These are phyloP conservation scores for Phaeophleospora eucalypticola DNA, from an alignment of 2,329 filamentous ascomycete species.

Conservation along the genomic window DNA sequence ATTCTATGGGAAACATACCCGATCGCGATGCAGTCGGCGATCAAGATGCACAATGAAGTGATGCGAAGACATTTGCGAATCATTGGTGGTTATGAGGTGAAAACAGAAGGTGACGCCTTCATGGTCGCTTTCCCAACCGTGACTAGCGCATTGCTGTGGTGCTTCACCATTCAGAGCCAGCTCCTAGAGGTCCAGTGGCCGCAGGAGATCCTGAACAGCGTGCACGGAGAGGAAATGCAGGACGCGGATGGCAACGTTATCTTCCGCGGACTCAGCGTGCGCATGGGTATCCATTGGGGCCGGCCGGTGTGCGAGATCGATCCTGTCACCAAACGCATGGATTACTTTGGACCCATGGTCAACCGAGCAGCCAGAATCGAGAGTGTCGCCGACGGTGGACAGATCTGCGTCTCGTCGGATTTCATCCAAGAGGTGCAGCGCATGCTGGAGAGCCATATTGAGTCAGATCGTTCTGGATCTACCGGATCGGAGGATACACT, in stretches of 20 bases:
- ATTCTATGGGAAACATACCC: conserved; percentile 94
- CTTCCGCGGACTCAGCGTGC: conserved; percentile 88
- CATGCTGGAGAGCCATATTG: conserved; percentile 82
- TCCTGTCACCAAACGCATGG: conserved; percentile 95
- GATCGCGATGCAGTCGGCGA: conserved; percentile 91
- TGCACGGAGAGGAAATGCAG: conserved; percentile 74
- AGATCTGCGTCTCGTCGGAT: conserved; percentile 94
- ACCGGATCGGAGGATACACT: conserved; percentile 69
- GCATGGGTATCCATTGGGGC: conserved; percentile 97
- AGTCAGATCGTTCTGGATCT: conserved; percentile 68
- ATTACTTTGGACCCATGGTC: conserved; percentile 99
- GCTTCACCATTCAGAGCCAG: conserved; percentile 85
- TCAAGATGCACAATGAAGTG: conserved; percentile 94
- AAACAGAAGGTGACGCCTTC: conserved; percentile 98
- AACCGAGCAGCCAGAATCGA: conserved; percentile 95
- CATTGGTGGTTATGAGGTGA: conserved; percentile 96
- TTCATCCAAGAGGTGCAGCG: conserved; percentile 95
- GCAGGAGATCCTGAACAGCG: conserved; percentile 81
- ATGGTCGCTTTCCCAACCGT: conserved; percentile 98
- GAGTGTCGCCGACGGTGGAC: conserved; percentile 88
- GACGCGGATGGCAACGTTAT: conserved; percentile 86
- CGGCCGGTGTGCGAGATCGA: conserved; percentile 92
- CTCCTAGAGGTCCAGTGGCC: conserved; percentile 91
- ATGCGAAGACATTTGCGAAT: conserved; percentile 90
- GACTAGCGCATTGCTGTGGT: conserved; percentile 91